These are phyloP conservation scores for Cutaneotrichosporon spelunceum DNA, from an alignment of 1,284 basidiomycete genomes.

Conservation along the genomic window DNA sequence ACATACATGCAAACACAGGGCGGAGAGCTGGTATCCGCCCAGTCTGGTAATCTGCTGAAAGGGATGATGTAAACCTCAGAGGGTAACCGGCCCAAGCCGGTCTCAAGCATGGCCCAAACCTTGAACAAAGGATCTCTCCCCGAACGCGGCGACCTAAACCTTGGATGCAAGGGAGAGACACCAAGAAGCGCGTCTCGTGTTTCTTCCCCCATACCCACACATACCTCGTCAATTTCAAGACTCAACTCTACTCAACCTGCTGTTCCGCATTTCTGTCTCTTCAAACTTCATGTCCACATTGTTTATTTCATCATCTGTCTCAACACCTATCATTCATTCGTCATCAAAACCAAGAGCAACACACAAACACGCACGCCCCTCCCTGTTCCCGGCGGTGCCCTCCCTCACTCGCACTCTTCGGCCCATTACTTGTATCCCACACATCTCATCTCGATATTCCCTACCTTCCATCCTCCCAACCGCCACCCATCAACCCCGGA, in stretches of 20 bases:
- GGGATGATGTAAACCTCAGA: no score
- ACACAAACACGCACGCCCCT: conserved; percentile 6
- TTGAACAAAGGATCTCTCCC: not conserved
- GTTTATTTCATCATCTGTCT: not conserved
- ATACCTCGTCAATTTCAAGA: no score
- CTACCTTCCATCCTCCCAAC: not conserved
- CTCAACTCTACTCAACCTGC: not conserved
- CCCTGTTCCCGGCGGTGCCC: not conserved
- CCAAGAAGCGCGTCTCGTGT: no score
- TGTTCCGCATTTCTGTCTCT: not conserved
- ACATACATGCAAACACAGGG: no score
- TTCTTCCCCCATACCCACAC: no score
- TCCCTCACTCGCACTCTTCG: not conserved
- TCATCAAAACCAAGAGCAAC: not conserved
- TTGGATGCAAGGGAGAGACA: no score
- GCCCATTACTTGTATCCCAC: not conserved
- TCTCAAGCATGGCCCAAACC: not conserved
- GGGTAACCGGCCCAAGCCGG: no score
- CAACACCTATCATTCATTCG: not conserved
- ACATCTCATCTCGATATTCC: not conserved
- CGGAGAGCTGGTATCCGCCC: no score
- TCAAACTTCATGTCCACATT: not conserved
- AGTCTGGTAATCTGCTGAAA: no score
- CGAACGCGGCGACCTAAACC: no score
- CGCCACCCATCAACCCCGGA: not conserved